Conservation (phyloP, 2,329 filamentous ascomycete genomes). For the Ambrosiella beaveri region DNA sequence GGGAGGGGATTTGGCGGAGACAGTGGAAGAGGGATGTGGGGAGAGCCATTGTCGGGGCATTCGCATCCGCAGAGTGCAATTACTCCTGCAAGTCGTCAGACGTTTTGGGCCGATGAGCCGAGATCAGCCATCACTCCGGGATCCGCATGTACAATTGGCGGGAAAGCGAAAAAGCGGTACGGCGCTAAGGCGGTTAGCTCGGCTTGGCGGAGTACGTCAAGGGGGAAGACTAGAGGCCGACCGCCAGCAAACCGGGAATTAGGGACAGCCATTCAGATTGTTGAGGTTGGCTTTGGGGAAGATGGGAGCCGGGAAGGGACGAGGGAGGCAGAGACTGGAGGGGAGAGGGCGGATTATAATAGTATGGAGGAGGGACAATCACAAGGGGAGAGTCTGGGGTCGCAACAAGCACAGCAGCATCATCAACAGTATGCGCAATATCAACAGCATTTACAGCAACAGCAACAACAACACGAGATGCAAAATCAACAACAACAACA, state of each 20-base stretch:
- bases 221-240: constrained; percentile 57
- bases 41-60: background rate
- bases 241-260: constrained; percentile 33
- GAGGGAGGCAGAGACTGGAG: too few species aligned
- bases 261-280: background rate
- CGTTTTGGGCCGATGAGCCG: too few species aligned
- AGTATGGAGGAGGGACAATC: background rate
- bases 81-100: too few species aligned
- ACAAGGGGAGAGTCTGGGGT: background rate
- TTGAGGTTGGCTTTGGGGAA: background rate
- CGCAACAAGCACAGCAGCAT: background rate
- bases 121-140: background rate
- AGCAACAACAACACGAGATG: background rate
- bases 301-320: background rate
- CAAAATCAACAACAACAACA: background rate
- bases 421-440: constrained; percentile 4
- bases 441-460: background rate
- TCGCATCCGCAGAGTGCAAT: too few species aligned
- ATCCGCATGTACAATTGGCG: constrained; percentile 26
- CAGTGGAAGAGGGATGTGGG: constrained; percentile 15
- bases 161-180: constrained; percentile 33
- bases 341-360: background rate
- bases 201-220: constrained; percentile 46
- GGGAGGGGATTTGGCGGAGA: constrained; percentile 14
- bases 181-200: constrained; percentile 76